Percentiles rank a stretch among this genome's conserved stretches.
Conservation (phyloP, 768 basidiomycete species). For the Russula dissimulans region DNA sequence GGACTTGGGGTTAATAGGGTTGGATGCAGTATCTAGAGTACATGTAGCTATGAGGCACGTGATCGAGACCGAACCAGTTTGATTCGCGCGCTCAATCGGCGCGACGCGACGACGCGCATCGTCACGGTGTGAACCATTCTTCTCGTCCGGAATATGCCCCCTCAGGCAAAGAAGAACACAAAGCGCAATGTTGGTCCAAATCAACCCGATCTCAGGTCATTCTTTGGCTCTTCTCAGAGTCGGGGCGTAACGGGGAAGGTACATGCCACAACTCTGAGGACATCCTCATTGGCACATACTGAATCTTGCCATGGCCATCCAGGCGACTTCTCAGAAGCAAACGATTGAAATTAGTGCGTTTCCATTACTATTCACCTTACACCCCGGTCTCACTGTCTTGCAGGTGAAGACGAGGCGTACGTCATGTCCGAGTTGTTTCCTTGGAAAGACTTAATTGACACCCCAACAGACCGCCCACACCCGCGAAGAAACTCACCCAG, state of each 20-base stretch:
- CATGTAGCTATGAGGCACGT: too few relatives aligned
- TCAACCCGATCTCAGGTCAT: conserved; percentile 6
- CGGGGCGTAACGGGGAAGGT: not conserved
- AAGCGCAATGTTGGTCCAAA: not conserved
- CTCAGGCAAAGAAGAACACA: conserved; percentile 1
- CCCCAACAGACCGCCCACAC: not conserved
- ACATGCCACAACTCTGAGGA: not conserved
- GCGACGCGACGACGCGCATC: not conserved
- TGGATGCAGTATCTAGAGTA: not conserved
- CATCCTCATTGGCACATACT: not conserved
- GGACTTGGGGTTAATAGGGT: not conserved
- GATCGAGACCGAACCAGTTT: not conserved
- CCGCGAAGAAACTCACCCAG: not conserved
- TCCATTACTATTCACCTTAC: not conserved
- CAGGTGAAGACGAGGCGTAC: conserved; percentile 14
- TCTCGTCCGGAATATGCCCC: not conserved
- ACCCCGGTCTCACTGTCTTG: not conserved
- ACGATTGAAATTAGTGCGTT: conserved; percentile 9
- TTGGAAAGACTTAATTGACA: not conserved
- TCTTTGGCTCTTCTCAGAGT: conserved; percentile 5
- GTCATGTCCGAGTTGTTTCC: not conserved
- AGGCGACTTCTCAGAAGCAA: not conserved
- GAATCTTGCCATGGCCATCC: not conserved
- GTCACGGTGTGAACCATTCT: not conserved
- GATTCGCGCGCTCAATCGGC: not conserved